Evolutionary conservation across 202 grass and related monocot species (phyloP), one percentile per base, ranked within the genome.

Genomic region (Dendrocalamus latiflorus): DNA sequence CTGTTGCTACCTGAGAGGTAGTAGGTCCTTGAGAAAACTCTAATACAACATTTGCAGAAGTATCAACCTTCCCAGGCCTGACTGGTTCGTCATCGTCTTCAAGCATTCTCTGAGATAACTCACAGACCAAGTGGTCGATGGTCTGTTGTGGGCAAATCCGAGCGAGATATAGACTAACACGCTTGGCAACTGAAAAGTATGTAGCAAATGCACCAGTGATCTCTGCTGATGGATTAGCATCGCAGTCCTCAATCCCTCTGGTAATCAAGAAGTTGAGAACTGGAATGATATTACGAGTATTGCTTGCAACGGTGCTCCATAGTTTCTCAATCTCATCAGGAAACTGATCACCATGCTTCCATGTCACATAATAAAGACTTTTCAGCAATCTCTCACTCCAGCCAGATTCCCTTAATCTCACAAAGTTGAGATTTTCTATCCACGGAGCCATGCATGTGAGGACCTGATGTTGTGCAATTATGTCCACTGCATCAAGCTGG

Each of bases 261-360:
- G 96, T 95, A 49, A 98, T 98, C 66, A 98, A 78, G 83, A 98
- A 98, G 65, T 95, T 92, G 36, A 98, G 93, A 86, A 98, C 96
- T 26, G 96, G 96, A 79, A 93, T 92, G 33, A 98, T 98, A 55
- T 98, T 98, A 18, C 96, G 87, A 47, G 91, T 98, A 80, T 98
- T 98, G 89, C 89, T 92, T 37, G 95, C 95, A 79, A 98, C 93
- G 21, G 93, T 98, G 83, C 92, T 98, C 93, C 96, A 98, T 16
- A 98, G 78, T 90, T 98, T 98, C 91, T 98, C 96, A 74, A 98
- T 90, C 80, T 98, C 96, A 22, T 98, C 93, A 78, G 96, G 96
- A 83, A 98, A 95, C 68, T 98, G 96, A 93, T 98, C 91, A 6
- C 96, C 96, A 72, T 98, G 91, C 73, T 89, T 91, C 96, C 91